Percentiles rank a stretch among this genome's conserved stretches.
These are phyloP conservation scores for Panicum hallii DNA, from an alignment of 202 grass and related monocot genomes.

Conservation along the genomic window DNA sequence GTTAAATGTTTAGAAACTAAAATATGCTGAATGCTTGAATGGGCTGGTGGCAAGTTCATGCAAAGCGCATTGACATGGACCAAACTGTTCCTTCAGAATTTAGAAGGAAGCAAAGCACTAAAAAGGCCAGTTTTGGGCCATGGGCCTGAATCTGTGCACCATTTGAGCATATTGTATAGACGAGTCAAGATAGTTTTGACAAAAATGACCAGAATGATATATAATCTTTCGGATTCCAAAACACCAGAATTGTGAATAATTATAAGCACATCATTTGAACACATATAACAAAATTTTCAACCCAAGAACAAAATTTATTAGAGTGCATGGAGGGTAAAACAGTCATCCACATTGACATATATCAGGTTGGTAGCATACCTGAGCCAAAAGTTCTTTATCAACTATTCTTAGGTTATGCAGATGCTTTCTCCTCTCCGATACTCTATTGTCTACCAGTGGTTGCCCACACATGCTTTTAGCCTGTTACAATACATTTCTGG, in stretches of 20 bases:
- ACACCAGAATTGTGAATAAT: neutral
- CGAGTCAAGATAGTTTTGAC: neutral
- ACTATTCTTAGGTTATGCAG: constrained; percentile 20
- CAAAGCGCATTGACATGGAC: constrained; percentile 18
- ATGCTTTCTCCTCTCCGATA: neutral
- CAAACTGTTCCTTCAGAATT: constrained; percentile 27
- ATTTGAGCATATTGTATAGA: constrained; percentile 24
- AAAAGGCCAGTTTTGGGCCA: constrained; percentile 33
- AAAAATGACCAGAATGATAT: constrained; percentile 16
- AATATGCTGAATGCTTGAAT: constrained; percentile 23
- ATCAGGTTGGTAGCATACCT: constrained; percentile 31
- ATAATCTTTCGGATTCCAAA: neutral
- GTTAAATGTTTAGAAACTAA: neutral
- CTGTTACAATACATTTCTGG: neutral
- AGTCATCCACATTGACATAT: neutral
- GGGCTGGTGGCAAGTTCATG: constrained; percentile 18
- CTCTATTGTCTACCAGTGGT: neutral
- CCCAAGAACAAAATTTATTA: neutral
- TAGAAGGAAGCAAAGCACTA: constrained; percentile 15
- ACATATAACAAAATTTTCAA: neutral
- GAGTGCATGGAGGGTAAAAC: neutral
- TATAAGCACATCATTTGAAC: constrained; percentile 1
- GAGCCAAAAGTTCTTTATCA: neutral
- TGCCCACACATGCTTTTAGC: neutral
- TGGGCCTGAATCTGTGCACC: constrained; percentile 29